phyloP scores from a whole-genome alignment of 176 grass and related monocot species.

The Hordeum marinum region DNA sequence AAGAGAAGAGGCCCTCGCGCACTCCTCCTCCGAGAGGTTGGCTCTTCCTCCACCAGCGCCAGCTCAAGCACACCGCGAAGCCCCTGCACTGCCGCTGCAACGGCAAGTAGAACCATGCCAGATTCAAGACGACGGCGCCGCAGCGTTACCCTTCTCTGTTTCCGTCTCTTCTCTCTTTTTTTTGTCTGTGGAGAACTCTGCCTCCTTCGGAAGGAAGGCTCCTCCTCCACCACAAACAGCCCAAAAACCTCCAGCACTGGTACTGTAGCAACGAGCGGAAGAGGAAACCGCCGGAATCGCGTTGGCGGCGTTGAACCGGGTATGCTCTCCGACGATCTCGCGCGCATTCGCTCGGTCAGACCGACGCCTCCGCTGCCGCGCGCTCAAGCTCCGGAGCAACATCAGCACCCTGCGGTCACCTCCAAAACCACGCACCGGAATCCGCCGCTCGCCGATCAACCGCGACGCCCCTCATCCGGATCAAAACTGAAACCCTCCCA shows the following conservation, averaged over 20 bases:
- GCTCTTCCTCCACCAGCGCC: not conserved
- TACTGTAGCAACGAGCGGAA: not conserved
- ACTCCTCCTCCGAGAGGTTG: not conserved
- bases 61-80: not conserved
- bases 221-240: not conserved
- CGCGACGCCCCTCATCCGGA: not conserved
- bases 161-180: not conserved
- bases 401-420: not conserved
- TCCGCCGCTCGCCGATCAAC: not conserved
- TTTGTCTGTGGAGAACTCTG: not conserved
- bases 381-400: not conserved
- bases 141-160: not conserved
- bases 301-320: not conserved
- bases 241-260: not conserved
- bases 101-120: not conserved
- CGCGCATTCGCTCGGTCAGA: not conserved
- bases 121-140: not conserved
- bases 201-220: conserved; percentile 19
- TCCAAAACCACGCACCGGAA: not conserved
- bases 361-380: not conserved
- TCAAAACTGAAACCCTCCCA: not conserved
- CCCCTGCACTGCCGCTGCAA: not conserved
- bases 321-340: not conserved
- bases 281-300: not conserved
- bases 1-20: too few relatives aligned